Base-by-base conservation (phyloP, 805 yeast genomes). In the Kluyveromyces starmeri region DNA sequence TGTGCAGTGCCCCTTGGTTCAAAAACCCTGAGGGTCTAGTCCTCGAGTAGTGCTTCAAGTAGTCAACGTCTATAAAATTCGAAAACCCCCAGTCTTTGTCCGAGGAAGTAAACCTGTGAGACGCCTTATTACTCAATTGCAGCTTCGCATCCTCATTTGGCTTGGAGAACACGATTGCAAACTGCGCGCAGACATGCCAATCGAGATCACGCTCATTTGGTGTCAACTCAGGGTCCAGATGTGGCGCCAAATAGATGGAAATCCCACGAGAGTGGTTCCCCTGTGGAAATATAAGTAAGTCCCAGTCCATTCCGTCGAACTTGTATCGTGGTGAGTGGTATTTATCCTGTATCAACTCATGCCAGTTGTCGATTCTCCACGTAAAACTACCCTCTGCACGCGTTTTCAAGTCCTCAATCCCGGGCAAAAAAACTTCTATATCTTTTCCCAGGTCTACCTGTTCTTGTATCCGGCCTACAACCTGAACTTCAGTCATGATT, bases 61-160 rank as follows among this genome's bases (percentile, higher is more conserved):
- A 64, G 27, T 72, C 64, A 20, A 72, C 48, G 37, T 81, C 89
- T 13, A 76, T 62, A 47, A 85, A 77, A 39, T 77, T 77, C 7
- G 88, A 73, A 58, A 92, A 92, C 18, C 99, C 99, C 99, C 99
- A 92, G 56, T 92, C 99, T 1, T 83, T 73, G 36, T 83, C 94
- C 30, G 67, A 63, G 7, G 75, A 66, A 44, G 68, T 73, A 61
- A 84, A 92, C 42, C 98, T 65, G 53, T 86, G 95, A 38, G 73
- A 73, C 0, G 95, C 80, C 6, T 71, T 68, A 47, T 75, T 78
- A 9, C 70, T 59, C 17, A 74, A 63, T 50, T 71, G 76, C n/a
- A 73, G 61, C 4, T 67, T 55, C 0, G 88, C 81, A 49, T 78
- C 73, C 4, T 65, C 47, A 2, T 47, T 63, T 1, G 96, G 95